phyloP scores from a whole-genome alignment of 352 stramenopile species.

The Halophytophthora polymorphica region DNA sequence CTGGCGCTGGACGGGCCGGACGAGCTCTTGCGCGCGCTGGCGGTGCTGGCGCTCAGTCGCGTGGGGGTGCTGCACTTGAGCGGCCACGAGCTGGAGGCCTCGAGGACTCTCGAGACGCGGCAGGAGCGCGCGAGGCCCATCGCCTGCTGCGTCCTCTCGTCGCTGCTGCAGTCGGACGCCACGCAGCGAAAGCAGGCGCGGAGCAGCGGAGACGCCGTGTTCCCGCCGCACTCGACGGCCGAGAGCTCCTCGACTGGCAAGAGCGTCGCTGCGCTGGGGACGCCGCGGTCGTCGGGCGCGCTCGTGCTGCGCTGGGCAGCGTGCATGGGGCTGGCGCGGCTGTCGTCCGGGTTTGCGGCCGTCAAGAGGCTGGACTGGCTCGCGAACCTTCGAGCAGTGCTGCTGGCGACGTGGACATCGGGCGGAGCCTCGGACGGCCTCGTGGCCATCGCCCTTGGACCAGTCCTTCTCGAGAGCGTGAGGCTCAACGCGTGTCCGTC shows the following conservation, averaged over 20 bases:
- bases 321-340: constrained; percentile 27
- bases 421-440: constrained; percentile 11
- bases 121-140: constrained; percentile 27
- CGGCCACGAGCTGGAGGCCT: constrained; percentile 17
- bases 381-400: constrained; percentile 28
- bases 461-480: constrained; percentile 39
- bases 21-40: constrained; percentile 16
- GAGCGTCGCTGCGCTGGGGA: constrained; percentile 3
- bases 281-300: constrained; percentile 1
- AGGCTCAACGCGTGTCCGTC: constrained; percentile 25
- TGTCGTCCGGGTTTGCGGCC: constrained; percentile 26
- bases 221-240: constrained; percentile 7
- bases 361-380: constrained; percentile 44
- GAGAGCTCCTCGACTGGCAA: constrained; percentile 3
- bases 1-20: constrained; percentile 11
- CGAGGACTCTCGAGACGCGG: constrained; percentile 17
- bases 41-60: constrained; percentile 25
- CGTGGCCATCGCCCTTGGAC: constrained; percentile 30
- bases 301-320: constrained; percentile 30
- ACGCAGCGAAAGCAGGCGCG: constrained; percentile 1
- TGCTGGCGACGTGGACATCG: constrained; percentile 28
- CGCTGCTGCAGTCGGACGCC: constrained; percentile 10
- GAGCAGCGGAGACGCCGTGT: constrained; percentile 14
- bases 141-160: constrained; percentile 14
- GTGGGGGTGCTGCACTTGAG: constrained; percentile 27